phyloP scores from a whole-genome alignment of 1,284 basidiomycete genomes.

The Ustilago crameri region DNA sequence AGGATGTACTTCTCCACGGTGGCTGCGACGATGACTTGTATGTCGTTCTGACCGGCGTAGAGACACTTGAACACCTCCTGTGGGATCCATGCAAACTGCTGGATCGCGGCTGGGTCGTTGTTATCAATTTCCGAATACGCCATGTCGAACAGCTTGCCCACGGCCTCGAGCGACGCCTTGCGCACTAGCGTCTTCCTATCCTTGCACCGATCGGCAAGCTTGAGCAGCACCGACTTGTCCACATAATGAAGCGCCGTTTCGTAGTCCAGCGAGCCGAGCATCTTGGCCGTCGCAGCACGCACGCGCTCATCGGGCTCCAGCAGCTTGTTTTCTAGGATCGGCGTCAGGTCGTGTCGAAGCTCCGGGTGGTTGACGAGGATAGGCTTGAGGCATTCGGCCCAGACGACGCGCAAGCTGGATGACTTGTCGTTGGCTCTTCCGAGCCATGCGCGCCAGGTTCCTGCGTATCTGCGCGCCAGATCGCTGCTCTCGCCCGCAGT shows the following conservation, averaged over 20 bases:
- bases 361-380: slow-evolving; percentile 75
- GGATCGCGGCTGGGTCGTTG: slow-evolving; percentile 77
- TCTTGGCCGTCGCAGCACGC: slow-evolving; percentile 82
- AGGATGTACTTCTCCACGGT: slow-evolving; percentile 80
- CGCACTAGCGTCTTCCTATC: slow-evolving; percentile 91
- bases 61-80: slow-evolving; percentile 74
- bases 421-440: slow-evolving; percentile 82
- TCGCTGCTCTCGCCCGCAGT: slow-evolving; percentile 68
- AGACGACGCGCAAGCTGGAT: slow-evolving; percentile 78
- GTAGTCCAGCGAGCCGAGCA: slow-evolving; percentile 86
- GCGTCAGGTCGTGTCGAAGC: slow-evolving; percentile 72
- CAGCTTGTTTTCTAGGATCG: slow-evolving; percentile 52
- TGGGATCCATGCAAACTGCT: slow-evolving; percentile 95
- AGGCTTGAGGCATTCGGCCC: slow-evolving; percentile 77
- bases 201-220: slow-evolving; percentile 78
- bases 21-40: slow-evolving; percentile 70
- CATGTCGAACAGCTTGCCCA: slow-evolving; percentile 82
- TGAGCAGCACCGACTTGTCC: slow-evolving; percentile 74
- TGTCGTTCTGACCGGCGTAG: slow-evolving; percentile 68
- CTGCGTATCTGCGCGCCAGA: slow-evolving; percentile 81
- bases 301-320: slow-evolving; percentile 90
- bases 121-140: slow-evolving; percentile 93
- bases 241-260: slow-evolving; percentile 88
- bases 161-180: slow-evolving; percentile 79
- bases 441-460: slow-evolving; percentile 88